Evolutionary conservation across 305 asterid genomes (phyloP), one percentile per base, ranked within the genome.

Genomic region (Fraxinus angustifolia): DNA sequence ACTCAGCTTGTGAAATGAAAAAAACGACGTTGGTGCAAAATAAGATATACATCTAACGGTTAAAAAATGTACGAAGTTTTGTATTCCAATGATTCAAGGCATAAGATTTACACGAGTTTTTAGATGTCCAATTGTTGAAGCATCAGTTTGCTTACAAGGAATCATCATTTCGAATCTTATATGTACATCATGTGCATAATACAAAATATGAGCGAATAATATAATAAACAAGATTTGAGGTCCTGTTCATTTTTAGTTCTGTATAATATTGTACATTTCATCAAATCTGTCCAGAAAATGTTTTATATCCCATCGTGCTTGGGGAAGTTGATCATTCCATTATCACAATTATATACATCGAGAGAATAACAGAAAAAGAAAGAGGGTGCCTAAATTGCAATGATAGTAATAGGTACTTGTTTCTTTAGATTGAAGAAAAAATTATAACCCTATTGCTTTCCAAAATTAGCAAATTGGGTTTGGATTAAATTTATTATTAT

Each of bases 341-440:
- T 28, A 6, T 67, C 19, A 3, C 56, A 45, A 45, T 65, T 65
- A 65, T 26, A 10, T 65, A 6, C 72, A 65, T 26, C n/a, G 26
- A 67, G 36, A 28, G 73, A 28, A 28, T 26, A 67, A 65, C 2
- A 28, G 36, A 28, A 67, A 67, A 67, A 67, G 35, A 78, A 85
- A 67, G 36, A 67, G 36, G 38, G 19, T 67, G 73, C 72, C 35
- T 21, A 16, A 65, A 21, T 60, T 21, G 36, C 73, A 65, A 65
- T 83, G 86, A 85, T 87, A 82, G 42, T 73, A 83, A 58, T 19
- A 85, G 75, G 84, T 79, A 68, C 53, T 75, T 75, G 83, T 87
- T 23, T 79, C 87, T 85, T 89, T 82, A 84, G 48, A 78, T 80
- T 80, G 83, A 88, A 88, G 90, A 60, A 82, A 87, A 85, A 35